Base-by-base conservation (phyloP, 768 basidiomycete species). In the Tricholoma hemisulphureum region DNA sequence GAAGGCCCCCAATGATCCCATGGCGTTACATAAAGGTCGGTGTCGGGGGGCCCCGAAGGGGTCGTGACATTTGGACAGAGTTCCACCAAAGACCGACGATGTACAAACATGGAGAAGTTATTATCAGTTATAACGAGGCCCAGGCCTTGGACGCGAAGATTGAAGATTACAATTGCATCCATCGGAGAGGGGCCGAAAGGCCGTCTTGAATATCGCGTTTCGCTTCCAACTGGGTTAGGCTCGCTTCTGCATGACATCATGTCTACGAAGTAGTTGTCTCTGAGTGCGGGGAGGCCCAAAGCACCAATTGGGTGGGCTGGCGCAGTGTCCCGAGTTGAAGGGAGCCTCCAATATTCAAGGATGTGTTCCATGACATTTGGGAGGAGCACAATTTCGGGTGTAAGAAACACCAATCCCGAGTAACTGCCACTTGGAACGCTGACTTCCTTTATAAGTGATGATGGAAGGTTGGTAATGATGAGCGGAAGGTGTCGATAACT, bases 271-370 rank as follows among this genome's bases (percentile, higher is more conserved):
- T 61, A 52, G 31, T 62, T 65, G 2, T 65, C 62, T 7, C 63
- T 58, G 7, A 79, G 66, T 7, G 31, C 54, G 6, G 78, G 75
- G 9, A 79, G 69, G 2, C 59, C 53, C 14, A 77, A 64, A 10
- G 59, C 48, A 31, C 64, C 60, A 26, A 66, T 46, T 9, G 71
- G 73, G 6, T 31, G 34, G 1, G 61, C 58, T 8, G 64, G 59
- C 3, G 55, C 45, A 56, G 50, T 63, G 1, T 54, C 24, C 2
- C 64, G 53, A 6, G 53, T 58, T 9, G 49, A 28, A 14, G 73
- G 70, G 50, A 78, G 71, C 13, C 61, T 60, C 71, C 72, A 79
- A 43, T 76, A 63, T 51, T 79, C 76, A 21, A 78, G 64, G n/a
- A 68, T 29, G 7, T 55, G 62, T 14, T 58, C 56, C 24, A 57